phyloP scores from a whole-genome alignment of 129 eudicot genomes.

The Deinandra increscens region DNA sequence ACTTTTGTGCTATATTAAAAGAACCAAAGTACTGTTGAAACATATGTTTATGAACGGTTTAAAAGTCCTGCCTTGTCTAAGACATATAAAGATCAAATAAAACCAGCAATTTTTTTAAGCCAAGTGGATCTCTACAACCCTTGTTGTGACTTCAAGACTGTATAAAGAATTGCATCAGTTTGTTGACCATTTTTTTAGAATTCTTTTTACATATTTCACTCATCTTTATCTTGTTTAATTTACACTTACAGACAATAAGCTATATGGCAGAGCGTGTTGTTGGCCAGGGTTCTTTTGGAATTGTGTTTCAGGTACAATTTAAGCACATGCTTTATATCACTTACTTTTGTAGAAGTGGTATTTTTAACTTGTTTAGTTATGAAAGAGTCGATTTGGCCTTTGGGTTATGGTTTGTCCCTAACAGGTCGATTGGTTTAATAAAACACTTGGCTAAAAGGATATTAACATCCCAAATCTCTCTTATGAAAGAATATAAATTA shows the following conservation, averaged over 20 bases:
- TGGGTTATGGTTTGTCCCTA: too few species aligned
- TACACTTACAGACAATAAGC: constrained; percentile 52
- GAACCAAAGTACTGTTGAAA: not conserved
- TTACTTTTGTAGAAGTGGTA: too few species aligned
- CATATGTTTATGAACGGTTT: not conserved
- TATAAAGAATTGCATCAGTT: not conserved
- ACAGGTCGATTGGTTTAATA: too few species aligned
- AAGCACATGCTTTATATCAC: too few species aligned
- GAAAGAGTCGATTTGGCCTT: too few species aligned
- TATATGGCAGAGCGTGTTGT: constrained; percentile 69
- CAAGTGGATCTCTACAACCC: constrained; percentile 4
- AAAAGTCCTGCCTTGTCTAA: not conserved
- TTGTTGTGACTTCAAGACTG: not conserved
- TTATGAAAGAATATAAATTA: too few species aligned
- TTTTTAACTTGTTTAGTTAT: too few species aligned
- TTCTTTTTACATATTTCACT: not conserved
- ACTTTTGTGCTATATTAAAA: too few species aligned
- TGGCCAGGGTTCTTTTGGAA: constrained; percentile 63
- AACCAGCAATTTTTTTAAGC: not conserved
- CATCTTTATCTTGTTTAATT: constrained; percentile 5
- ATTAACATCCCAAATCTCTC: too few species aligned
- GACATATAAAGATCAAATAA: not conserved
- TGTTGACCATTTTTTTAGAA: not conserved
- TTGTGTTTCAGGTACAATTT: constrained; percentile 51
- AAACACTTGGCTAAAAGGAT: too few species aligned